These are phyloP conservation scores for Calonectria naviculata DNA, from an alignment of 2,329 filamentous ascomycete genomes.

Conservation along the genomic window DNA sequence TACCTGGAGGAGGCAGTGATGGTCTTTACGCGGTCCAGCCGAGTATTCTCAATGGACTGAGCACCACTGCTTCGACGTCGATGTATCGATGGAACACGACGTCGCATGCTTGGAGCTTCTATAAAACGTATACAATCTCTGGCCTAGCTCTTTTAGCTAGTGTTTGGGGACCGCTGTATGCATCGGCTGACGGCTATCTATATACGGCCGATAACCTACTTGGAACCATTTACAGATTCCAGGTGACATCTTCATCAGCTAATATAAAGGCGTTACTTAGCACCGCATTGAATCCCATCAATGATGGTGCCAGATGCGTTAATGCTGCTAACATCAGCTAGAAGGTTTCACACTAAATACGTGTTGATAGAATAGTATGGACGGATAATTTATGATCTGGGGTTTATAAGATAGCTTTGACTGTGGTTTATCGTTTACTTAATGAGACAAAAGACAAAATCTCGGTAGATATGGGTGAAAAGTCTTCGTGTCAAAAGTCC, in stretches of 20 bases:
- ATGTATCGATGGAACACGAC: slow-evolving; percentile 35
- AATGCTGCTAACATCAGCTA: neutral
- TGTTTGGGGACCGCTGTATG: slow-evolving; percentile 35
- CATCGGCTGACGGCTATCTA: slow-evolving; percentile 31
- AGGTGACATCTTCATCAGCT: slow-evolving; percentile 22
- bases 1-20: slow-evolving; percentile 41
- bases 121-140: slow-evolving; percentile 24
- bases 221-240: slow-evolving; percentile 35
- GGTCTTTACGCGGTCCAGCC: slow-evolving; percentile 31
- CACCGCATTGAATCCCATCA: neutral
- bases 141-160: slow-evolving; percentile 11
- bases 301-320: neutral
- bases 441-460: too few relatives aligned
- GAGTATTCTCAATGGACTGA: neutral
- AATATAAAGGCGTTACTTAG: too few relatives aligned
- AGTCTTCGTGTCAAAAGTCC: too few relatives aligned
- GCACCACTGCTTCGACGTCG: neutral
- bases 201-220: slow-evolving; percentile 33
- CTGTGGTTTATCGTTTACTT: too few relatives aligned
- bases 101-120: slow-evolving; percentile 26
- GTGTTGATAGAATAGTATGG: too few relatives aligned
- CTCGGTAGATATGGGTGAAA: too few relatives aligned
- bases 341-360: too few relatives aligned
- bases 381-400: too few relatives aligned
- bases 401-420: too few relatives aligned